phyloP scores from a whole-genome alignment of 176 grass and related monocot species.

The Cenchrus americanus region DNA sequence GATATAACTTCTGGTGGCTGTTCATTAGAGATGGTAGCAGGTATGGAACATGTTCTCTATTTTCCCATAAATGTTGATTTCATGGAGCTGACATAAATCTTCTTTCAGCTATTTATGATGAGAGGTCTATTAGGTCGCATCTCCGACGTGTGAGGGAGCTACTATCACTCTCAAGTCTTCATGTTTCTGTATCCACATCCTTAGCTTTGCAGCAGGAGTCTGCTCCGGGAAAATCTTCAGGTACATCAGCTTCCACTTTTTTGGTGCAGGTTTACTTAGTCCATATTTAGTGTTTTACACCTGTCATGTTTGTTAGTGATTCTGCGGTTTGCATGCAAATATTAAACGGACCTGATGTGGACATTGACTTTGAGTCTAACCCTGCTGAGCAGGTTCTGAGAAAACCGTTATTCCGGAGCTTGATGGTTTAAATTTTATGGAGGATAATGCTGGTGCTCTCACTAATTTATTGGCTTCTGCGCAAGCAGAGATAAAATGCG shows the following conservation, averaged over 20 bases:
- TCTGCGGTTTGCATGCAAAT: conserved; percentile 1
- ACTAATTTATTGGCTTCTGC: conserved; percentile 62
- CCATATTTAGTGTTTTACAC: neutral
- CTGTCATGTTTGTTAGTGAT: conserved; percentile 21
- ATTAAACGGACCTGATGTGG: neutral
- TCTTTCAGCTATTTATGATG: conserved; percentile 91
- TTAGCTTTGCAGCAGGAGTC: conserved; percentile 90
- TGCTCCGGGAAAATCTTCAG: conserved; percentile 70
- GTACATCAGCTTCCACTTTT: conserved; percentile 34
- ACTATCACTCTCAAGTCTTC: conserved; percentile 81
- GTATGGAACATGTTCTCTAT: conserved; percentile 43
- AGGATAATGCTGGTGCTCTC: conserved; percentile 61
- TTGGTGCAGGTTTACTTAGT: conserved; percentile 27
- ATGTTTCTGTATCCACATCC: conserved; percentile 82
- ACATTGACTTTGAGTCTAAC: conserved; percentile 23
- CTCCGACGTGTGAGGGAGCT: conserved; percentile 85
- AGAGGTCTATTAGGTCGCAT: conserved; percentile 97
- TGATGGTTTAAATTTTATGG: conserved; percentile 92
- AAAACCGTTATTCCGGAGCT: conserved; percentile 76
- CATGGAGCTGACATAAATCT: conserved; percentile 13
- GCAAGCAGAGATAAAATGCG: conserved; percentile 77
- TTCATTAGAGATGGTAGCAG: conserved; percentile 87
- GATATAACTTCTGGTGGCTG: conserved; percentile 89
- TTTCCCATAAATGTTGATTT: neutral
- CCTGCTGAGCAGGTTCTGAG: conserved; percentile 54